Evolutionary conservation across 2,329 filamentous ascomycete genomes (phyloP).

Genomic region (Clarireedia monteithiana): DNA sequence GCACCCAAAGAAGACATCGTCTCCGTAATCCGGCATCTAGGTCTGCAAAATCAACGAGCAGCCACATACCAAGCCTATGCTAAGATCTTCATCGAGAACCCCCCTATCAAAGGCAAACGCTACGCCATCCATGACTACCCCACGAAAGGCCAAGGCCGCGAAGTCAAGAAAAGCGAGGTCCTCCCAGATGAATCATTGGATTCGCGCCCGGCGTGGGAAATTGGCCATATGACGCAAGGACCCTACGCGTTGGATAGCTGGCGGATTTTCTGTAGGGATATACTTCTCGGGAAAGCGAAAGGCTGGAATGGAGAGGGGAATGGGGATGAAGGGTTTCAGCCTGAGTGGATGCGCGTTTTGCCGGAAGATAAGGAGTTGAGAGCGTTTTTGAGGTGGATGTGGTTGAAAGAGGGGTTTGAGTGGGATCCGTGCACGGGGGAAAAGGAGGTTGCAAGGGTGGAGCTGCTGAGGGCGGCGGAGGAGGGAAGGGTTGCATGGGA

Average conservation of each 20-base stretch:
- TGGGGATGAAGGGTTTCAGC: constrained; percentile 57
- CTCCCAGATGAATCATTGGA: constrained; percentile 35
- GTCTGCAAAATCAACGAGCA: constrained; percentile 62
- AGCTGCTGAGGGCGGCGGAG: constrained; percentile 48
- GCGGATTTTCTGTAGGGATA: constrained; percentile 87
- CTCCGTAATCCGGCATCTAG: constrained; percentile 59
- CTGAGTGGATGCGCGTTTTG: constrained; percentile 84
- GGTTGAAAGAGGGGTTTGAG: constrained; percentile 76
- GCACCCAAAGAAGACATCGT: constrained; percentile 50
- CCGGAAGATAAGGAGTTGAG: constrained; percentile 84
- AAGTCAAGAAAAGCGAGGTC: constrained; percentile 39
- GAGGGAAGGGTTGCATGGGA: constrained; percentile 43
- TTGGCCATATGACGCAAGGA: constrained; percentile 76
- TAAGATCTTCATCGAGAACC: constrained; percentile 51
- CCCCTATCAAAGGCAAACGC: constrained; percentile 51
- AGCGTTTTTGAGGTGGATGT: constrained; percentile 83
- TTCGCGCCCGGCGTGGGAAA: constrained; percentile 55
- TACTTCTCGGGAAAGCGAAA: constrained; percentile 55
- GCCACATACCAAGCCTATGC: constrained; percentile 63
- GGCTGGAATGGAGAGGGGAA: constrained; percentile 60
- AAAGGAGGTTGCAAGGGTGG: constrained; percentile 42
- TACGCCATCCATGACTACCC: constrained; percentile 52
- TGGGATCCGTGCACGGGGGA: constrained; percentile 72
- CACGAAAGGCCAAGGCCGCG: constrained; percentile 37
- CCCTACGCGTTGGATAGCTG: constrained; percentile 82